Evolutionary conservation across 352 stramenopile genomes (phyloP), one percentile per base, ranked within the genome.

Genomic region (Pythium utonaiense): DNA sequence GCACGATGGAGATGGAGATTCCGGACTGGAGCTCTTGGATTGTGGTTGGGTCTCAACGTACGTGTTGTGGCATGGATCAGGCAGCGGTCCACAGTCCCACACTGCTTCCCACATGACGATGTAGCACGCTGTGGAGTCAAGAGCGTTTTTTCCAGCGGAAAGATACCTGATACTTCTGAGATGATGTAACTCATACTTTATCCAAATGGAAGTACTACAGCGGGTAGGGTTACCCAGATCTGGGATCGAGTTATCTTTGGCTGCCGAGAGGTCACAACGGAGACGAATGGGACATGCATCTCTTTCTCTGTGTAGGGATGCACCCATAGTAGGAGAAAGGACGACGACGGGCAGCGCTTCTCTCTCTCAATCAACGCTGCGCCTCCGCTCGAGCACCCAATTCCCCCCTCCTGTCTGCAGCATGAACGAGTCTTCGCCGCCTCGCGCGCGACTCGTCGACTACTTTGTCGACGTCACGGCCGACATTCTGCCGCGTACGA

Each of bases 381-480:
- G 28, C 28, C 5, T 33, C 28, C 9, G 9, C 34, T 6, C 16
- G 5, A 14, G 34, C 34, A 16, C 16, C 16, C 12, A 10, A 14
- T 41, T 21, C 6, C 47, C 6, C 47, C 24, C 16, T 41, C 14
- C 31, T 49, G 7, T 28, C 33, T 36, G 5, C 21, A 12, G 45
- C 24, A 42, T 25, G 16, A 25, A 3, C 40, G 54, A 34, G 31
- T 41, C 28, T 3, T 8, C 28, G 22, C 55, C 55, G 21, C 30
- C 44, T 14, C 55, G 60, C 48, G 38, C 53, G 55, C 77, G 80
- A 47, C 77, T 92, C 30, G 75, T 83, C 27, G 79, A 92, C 70
- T 92, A 92, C 69, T 88, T 89, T 59, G 70, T 92, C 30, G 79
- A 90, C 56, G 79, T 88, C 41, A 74, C 73, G 13, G 79, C 79